Evolutionary conservation across 495 filamentous ascomycete species (phyloP).

Genomic region (Platismatia glauca): DNA sequence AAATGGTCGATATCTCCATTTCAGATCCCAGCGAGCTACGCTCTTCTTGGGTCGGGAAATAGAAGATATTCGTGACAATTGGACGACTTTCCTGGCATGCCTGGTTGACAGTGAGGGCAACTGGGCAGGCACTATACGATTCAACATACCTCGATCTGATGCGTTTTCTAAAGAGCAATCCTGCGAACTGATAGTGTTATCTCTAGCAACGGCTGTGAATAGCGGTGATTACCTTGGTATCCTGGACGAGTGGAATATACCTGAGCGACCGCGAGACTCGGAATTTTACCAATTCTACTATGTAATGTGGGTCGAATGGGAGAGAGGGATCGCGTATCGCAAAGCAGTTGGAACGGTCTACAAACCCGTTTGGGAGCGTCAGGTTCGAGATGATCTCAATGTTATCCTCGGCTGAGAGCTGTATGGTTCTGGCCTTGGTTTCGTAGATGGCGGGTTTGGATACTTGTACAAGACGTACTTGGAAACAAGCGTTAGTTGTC

Average conservation of each 20-base stretch:
- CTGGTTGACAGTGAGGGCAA: not conserved
- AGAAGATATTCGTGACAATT: not conserved
- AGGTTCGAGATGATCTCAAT: not conserved
- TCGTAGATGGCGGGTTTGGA: too few species aligned
- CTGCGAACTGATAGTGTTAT: not conserved
- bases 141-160: not conserved
- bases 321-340: not conserved
- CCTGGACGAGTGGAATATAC: not conserved
- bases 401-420: not conserved
- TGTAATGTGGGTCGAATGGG: not conserved
- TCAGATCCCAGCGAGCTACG: not conserved
- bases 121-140: not conserved
- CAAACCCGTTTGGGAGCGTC: not conserved
- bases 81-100: not conserved
- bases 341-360: not conserved
- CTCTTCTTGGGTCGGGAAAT: not conserved
- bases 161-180: not conserved
- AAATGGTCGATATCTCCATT: not conserved
- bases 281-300: not conserved
- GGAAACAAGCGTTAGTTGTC: too few species aligned
- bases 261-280: not conserved
- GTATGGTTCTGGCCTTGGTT: too few species aligned
- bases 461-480: too few species aligned
- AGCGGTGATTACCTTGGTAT: not conserved
- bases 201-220: not conserved